phyloP scores from a whole-genome alignment of 345 rosid genomes.

The Eucalyptus sp. region DNA sequence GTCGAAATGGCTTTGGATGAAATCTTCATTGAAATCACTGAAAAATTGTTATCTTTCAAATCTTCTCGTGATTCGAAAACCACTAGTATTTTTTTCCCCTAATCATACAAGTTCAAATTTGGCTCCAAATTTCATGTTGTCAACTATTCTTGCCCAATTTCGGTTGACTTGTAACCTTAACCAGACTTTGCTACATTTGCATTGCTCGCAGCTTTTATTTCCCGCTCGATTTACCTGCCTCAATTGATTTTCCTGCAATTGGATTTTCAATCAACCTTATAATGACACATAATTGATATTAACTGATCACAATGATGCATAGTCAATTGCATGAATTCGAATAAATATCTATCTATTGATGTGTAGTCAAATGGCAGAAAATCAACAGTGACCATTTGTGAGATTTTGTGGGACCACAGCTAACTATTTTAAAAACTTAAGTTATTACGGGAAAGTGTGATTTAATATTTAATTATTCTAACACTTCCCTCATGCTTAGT shows the following conservation, averaged over 20 bases:
- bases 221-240: not conserved
- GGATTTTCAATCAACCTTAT: not conserved
- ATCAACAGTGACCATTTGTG: fast-evolving
- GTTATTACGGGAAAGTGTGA: fast-evolving
- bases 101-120: not conserved
- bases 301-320: not conserved
- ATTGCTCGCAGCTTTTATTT: too few species aligned
- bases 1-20: not conserved
- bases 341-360: not conserved
- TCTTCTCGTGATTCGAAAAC: not conserved
- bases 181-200: too few species aligned
- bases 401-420: fast-evolving
- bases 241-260: not conserved
- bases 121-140: not conserved
- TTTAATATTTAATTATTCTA: too few species aligned
- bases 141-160: too few species aligned
- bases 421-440: fast-evolving
- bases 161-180: fast-evolving
- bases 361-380: not conserved
- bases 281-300: fast-evolving
- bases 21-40: not conserved
- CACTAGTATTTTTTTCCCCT: not conserved
- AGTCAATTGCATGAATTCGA: not conserved
- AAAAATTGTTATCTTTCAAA: not conserved
- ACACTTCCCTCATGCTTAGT: fast-evolving